Base-by-base conservation (phyloP, 164 flowering plant genomes). In the Vitis cinerea region DNA sequence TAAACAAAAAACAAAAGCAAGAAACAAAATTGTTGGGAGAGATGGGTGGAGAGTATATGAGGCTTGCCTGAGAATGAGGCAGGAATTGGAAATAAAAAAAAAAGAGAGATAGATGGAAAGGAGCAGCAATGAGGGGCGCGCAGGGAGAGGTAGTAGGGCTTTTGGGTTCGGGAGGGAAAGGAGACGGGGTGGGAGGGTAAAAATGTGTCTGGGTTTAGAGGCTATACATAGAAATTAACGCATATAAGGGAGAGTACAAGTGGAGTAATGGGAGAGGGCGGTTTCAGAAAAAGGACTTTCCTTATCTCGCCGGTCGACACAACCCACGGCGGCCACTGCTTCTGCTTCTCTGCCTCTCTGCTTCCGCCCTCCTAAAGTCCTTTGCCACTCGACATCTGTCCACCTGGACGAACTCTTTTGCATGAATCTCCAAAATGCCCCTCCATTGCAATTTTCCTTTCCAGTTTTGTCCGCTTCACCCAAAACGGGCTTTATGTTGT, bases 21-120 rank as follows among this genome's bases (percentile, higher is more conserved):
- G 50, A 77, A 53, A 50, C 4, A 37, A 37, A 37, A 3, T 37
- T 37, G 44, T 6, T 37, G 63, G 66, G 55, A 79, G 71, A 72
- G 72, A 60, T 23, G 27, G 72, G 80, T 66, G 50, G 64, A 64
- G 48, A 75, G 55, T 37, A 37, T 3, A 37, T 37, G 44, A 37
- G 44, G 44, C 44, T 37, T 37, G 44, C 8, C 44, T 37, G 44
- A 37, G 63, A 74, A 49, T 23, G 61, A 63, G 12, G 52, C 78
- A 64, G 58, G 63, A 50, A 27, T 37, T 37, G 82, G 65, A 56
- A 78, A 61, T 48, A 77, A 74, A 30, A 50, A 16, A 61, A 71
- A 70, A 48, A 73, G 80, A 70, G 55, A 76, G 59, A 66, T 75
- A 74, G 14, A 75, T 63, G 77, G 80, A 72, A 31, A 68, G 47